Conservation (phyloP, 768 basidiomycete genomes). For the Cystofilobasidium bisporidii region DNA sequence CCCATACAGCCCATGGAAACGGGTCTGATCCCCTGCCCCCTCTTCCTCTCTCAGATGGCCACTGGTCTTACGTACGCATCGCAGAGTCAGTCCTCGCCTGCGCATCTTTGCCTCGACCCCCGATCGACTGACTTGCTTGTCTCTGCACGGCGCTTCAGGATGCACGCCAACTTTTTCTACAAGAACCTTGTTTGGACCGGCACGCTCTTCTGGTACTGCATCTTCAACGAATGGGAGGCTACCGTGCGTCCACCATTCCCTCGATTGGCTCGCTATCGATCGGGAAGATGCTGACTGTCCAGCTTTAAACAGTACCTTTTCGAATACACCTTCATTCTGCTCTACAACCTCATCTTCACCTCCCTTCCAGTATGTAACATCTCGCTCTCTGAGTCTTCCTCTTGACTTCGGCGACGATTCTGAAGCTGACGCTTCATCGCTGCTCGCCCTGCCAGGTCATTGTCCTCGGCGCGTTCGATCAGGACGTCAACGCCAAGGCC, state of each 20-base stretch:
- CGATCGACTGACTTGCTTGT: background rate
- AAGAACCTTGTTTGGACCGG: slow-evolving; percentile 81
- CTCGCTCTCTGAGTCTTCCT: background rate
- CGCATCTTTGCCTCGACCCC: no score
- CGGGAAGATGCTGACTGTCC: no score
- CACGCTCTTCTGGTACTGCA: slow-evolving; percentile 86
- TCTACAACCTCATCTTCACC: slow-evolving; percentile 88
- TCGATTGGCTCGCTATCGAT: background rate
- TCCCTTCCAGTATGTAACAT: background rate
- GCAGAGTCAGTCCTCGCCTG: slow-evolving; percentile 55
- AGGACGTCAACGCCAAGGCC: slow-evolving; percentile 82
- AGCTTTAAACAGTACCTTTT: slow-evolving; percentile 12
- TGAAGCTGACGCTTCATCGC: no score
- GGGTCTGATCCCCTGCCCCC: slow-evolving; percentile 55
- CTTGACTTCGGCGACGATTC: no score
- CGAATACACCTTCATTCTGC: slow-evolving; percentile 68
- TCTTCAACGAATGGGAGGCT: slow-evolving; percentile 52
- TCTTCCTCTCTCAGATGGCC: slow-evolving; percentile 85
- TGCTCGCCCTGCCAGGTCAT: slow-evolving; percentile 77
- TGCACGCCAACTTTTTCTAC: slow-evolving; percentile 92
- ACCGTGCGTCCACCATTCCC: background rate
- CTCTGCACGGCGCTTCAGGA: slow-evolving; percentile 11
- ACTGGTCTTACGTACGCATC: slow-evolving; percentile 92
- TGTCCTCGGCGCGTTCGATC: slow-evolving; percentile 89
- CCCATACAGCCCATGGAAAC: no score